These are phyloP conservation scores for Boletus sensibilis DNA, from an alignment of 768 basidiomycete genomes.

Conservation along the genomic window DNA sequence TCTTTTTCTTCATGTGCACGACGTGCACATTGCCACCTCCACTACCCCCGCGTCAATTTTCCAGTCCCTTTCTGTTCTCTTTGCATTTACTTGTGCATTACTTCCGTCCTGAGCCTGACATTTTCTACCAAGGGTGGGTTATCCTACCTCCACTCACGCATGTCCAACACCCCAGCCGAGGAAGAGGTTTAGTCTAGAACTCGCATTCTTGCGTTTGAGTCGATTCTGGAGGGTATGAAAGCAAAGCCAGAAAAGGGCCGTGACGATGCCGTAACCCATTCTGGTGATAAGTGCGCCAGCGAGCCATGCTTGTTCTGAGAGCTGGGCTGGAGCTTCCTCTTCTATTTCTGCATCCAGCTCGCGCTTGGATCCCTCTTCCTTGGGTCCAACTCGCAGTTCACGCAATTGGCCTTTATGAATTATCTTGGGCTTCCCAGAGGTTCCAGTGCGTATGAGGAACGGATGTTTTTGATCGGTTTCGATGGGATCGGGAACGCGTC, in stretches of 20 bases:
- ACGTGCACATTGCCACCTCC: not conserved
- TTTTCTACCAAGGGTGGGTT: conserved; percentile 1
- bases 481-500: conserved; percentile 25
- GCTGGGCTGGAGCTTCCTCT: conserved; percentile 17
- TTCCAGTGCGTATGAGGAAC: conserved; percentile 20
- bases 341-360: conserved; percentile 18
- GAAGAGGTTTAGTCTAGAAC: conserved; percentile 13
- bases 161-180: conserved; percentile 22
- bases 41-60: not conserved
- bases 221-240: conserved; percentile 19
- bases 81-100: no score
- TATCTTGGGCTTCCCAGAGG: conserved; percentile 27
- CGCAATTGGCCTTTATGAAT: conserved; percentile 28
- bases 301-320: conserved; percentile 28
- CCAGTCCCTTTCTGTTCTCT: no score
- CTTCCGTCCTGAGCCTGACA: not conserved
- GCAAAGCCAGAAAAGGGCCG: conserved; percentile 26
- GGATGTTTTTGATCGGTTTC: conserved; percentile 29
- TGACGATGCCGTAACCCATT: conserved; percentile 27
- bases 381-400: conserved; percentile 28
- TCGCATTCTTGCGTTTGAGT: conserved; percentile 13
- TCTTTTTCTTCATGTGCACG: no score
- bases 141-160: not conserved
- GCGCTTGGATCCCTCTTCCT: conserved; percentile 23
- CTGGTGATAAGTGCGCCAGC: conserved; percentile 27